Base-by-base conservation (phyloP, 306 rosid genomes). In the Adenanthera pavonina region DNA sequence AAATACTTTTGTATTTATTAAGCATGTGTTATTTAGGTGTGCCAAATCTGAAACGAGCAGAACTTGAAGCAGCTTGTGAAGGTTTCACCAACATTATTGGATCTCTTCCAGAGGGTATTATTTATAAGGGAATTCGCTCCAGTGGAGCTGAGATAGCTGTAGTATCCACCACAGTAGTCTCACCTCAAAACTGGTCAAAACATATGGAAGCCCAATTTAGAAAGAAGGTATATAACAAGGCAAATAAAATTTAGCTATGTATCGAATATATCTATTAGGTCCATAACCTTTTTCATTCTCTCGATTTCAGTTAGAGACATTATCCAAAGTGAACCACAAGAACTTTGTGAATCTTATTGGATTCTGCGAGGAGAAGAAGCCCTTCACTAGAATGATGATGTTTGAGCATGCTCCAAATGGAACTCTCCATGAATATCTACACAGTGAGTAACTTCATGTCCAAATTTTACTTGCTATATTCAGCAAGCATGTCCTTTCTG, bases 381-480 rank as follows among this genome's bases (percentile, higher is more conserved):
- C 99, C 53, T 92, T 95, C 87, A 95, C 99, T 25, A 90, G 99
- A 87, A 91, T 93, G 87, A 86, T 93, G 96, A 94, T 95, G 76
- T 95, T 95, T 77, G 99, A 95, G 83, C 93, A 95, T 75, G 98
- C 98, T 83, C 98, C 98, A 69, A 95, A 93, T 78, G 99, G 99
- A 87, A 90, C 99, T 0, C 88, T 95, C 43, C 92, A 88, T 76
- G 99, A 95, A 85, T 94, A 95, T 84, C 85, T 95, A 82, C 98
- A 95, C 80, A 64, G 99, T 95, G 48, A 90, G 99, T 85, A 53
- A 8, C 19, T 8, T 59, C 60, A 69, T 54, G n/a, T 74, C 41
- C 35, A 48, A 83, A 80, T 8, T 68, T 69, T 44, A 16, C n/a
- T 75, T 52, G 57, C 9, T 11, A 25, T 25, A 25, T 25, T 25